phyloP scores from a whole-genome alignment of 768 basidiomycete species.

The Suillus luteus region DNA sequence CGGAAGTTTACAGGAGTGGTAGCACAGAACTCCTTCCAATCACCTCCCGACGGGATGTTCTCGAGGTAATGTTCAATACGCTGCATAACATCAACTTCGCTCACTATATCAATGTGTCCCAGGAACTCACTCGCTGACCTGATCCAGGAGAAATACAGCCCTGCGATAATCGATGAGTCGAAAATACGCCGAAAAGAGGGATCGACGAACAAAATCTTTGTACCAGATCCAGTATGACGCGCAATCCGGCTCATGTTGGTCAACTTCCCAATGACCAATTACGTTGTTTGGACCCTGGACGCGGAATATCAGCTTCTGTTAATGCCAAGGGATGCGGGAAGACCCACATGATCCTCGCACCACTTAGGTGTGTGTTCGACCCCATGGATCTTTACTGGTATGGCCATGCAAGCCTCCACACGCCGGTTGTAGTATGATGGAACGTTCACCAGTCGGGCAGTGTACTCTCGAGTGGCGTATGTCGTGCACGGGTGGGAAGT shows the following conservation, averaged over 20 bases:
- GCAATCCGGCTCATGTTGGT: constrained; percentile 31
- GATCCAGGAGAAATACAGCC: constrained; percentile 10
- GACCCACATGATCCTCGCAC: constrained; percentile 27
- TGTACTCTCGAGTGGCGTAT: constrained; percentile 32
- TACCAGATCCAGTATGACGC: constrained; percentile 26
- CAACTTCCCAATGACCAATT: constrained; percentile 31
- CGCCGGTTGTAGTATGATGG: constrained; percentile 24
- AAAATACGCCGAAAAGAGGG: not conserved
- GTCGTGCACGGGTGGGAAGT: constrained; percentile 27
- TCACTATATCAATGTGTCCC: not conserved
- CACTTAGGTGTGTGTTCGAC: constrained; percentile 15
- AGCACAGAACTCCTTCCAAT: constrained; percentile 36
- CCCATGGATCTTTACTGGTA: constrained; percentile 28
- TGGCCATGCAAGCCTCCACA: constrained; percentile 29
- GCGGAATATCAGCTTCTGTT: constrained; percentile 1
- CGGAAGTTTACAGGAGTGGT: constrained; percentile 33
- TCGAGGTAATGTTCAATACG: constrained; percentile 32
- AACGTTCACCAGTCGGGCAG: constrained; percentile 32
- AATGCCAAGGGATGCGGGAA: not conserved
- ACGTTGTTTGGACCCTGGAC: constrained; percentile 20
- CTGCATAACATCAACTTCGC: constrained; percentile 15
- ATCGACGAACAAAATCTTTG: constrained; percentile 20
- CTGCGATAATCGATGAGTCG: not conserved
- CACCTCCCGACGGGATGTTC: constrained; percentile 27
- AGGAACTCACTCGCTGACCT: constrained; percentile 9